phyloP scores from a whole-genome alignment of 768 basidiomycete species.

The Chlorophyllum brunneum region DNA sequence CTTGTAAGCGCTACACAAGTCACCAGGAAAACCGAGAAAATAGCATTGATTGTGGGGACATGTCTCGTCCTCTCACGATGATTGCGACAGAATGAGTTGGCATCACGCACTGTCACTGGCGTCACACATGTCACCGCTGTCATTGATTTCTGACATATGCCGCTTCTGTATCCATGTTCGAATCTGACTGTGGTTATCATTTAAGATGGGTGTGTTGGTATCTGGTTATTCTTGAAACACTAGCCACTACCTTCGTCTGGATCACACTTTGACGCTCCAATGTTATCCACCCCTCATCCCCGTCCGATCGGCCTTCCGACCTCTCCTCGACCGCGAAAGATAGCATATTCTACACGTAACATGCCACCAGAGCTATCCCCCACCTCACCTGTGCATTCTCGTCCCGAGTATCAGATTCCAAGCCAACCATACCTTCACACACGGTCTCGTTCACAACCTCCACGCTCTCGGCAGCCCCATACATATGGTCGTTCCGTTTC shows the following conservation, averaged over 20 bases:
- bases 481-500: neutral
- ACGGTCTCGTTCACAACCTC: constrained; percentile 6
- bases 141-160: neutral
- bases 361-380: neutral
- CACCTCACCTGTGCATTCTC: neutral
- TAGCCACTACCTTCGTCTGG: no score
- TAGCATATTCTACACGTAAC: neutral
- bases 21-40: no score
- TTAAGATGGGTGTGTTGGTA: no score
- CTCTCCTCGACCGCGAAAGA: neutral
- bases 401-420: neutral
- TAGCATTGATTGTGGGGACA: neutral
- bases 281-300: neutral
- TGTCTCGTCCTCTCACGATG: neutral
- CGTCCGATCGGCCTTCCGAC: constrained; percentile 2
- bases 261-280: no score
- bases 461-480: neutral
- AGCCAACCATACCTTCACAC: neutral
- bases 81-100: constrained; percentile 13
- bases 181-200: no score
- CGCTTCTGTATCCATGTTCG: constrained; percentile 1
- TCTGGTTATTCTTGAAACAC: no score
- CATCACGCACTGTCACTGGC: constrained; percentile 1
- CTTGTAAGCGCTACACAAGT: no score
- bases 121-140: neutral